Evolutionary conservation across 2,329 filamentous ascomycete genomes (phyloP), one percentile per base, ranked within the genome.

Genomic region (Cercospora sesami): DNA sequence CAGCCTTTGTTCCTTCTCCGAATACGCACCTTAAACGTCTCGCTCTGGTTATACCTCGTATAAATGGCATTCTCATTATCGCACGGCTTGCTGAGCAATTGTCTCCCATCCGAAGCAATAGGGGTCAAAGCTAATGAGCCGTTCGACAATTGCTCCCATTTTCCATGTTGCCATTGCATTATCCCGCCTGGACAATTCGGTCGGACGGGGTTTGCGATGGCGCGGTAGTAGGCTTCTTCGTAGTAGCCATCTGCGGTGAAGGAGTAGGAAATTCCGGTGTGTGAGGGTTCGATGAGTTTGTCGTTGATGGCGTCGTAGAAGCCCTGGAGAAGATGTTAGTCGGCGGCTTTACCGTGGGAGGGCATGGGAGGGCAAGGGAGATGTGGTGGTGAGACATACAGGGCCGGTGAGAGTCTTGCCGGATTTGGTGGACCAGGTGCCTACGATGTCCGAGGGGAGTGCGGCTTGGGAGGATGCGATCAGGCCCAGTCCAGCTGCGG

Each of bases 141-240:
- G 74, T 90, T 86, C 21, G 80, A 73, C 53, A 83, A 80, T 71
- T 87, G 80, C 5, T 81, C 80, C 76, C 87, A 91, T 64, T 78
- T 86, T 51, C 90, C 90, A 76, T 92, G 90, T 76, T 92, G 90
- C 84, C 87, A 92, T 79, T 91, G 89, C 82, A 92, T 87, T 59
- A 91, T 85, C 8, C 86, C 88, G 64, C 83, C 82, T 1, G 89
- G 86, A 73, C 90, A 92, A 68, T 81, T 78, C 30, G 90, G 90
- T 14, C 84, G 80, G 18, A 48, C 48, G 59, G 75, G 90, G 76
- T 92, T 91, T 59, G 90, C 80, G 74, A 91, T 79, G 9, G 89
- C 89, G 70, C 89, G 84, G 78, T 91, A 92, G 77, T 89, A 88
- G 14, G 90, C 89, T 74, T 88, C 85, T 79, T 92, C 90, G 75